A percentile compares a stretch with the other conserved stretches of the same genome.
phyloP scores from a whole-genome alignment of 768 basidiomycete genomes.

The Exidia glandulosa region DNA sequence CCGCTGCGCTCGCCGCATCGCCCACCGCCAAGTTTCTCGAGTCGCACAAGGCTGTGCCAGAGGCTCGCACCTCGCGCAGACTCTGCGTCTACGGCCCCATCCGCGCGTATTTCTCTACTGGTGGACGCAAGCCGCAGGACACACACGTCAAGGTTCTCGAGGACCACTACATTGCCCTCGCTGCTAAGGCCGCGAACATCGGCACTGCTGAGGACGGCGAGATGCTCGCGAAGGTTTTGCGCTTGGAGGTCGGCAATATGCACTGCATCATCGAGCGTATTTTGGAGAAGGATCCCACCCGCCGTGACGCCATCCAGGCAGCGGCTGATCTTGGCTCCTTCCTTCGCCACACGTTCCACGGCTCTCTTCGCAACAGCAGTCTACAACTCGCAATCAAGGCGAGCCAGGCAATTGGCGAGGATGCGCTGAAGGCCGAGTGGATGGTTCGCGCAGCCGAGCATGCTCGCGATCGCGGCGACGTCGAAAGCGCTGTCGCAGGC shows the following conservation, averaged over 20 bases:
- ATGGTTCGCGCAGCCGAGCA: background rate
- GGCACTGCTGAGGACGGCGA: background rate
- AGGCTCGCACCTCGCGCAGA: background rate
- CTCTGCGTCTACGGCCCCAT: background rate
- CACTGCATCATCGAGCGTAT: background rate
- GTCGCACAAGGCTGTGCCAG: background rate
- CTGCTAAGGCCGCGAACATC: background rate
- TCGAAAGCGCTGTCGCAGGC: background rate
- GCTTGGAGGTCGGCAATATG: background rate
- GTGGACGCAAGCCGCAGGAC: background rate
- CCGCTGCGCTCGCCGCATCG: background rate
- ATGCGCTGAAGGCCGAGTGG: background rate
- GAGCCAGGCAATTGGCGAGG: background rate
- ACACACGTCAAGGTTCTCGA: background rate
- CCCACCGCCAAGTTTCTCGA: background rate
- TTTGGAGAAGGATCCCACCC: background rate
- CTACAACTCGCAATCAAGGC: background rate
- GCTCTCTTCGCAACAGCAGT: background rate
- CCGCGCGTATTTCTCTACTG: background rate
- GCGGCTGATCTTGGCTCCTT: background rate
- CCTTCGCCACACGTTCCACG: background rate
- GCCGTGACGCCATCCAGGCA: background rate
- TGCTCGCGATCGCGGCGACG: background rate
- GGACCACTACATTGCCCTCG: background rate
- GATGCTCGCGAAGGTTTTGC: background rate